Evolutionary conservation across 2,329 filamentous ascomycete genomes (phyloP), one percentile per base, ranked within the genome.

Genomic region (Claviceps citrina): DNA sequence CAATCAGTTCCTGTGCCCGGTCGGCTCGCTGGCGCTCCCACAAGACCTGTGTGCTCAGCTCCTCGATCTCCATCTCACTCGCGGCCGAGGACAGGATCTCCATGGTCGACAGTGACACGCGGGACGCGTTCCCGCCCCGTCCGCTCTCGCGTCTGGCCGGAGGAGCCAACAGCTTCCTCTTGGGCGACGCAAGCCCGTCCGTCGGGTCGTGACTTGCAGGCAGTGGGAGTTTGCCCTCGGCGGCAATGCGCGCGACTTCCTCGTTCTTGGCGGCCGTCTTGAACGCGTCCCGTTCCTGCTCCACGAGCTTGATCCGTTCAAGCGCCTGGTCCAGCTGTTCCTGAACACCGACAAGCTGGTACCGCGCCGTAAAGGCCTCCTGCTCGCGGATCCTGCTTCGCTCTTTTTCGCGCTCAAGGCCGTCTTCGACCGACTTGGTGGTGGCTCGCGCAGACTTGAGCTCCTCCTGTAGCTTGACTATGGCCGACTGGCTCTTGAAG

Each of bases 261-360:
- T 85, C 80, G 49, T 81, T 81, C 59, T 81, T 71, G 25, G 81
- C 71, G 38, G 77, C 76, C 3, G 73, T 77, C 61, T 81, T 83
- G 52, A 83, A 71, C 3, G 79, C 75, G 54, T 85, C 81, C 7
- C 80, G 77, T 58, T 87, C 82, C 52, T 81, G 74, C 53, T 85
- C 80, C 13, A 81, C 66, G 25, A 79, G 60, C 54, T 71, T 75
- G 48, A 82, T 65, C 35, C 68, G 70, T 46, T 80, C 76, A 36
- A 72, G 65, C 15, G 79, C 66, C 44, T 76, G 70, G 19, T 76
- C 66, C 2, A 86, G 64, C 54, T 84, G 75, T 52, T 84, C 77
- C 47, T 82, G 71, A 38, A 77, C 57, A 31, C 71, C 68, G 39
- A 76, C 73, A 41, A 83, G 65, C 49, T 76, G 68, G 52, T 81